Percentiles rank a stretch among this genome's conserved stretches.
phyloP scores from a whole-genome alignment of 305 asterid genomes.

The Caryopteris hybrid region DNA sequence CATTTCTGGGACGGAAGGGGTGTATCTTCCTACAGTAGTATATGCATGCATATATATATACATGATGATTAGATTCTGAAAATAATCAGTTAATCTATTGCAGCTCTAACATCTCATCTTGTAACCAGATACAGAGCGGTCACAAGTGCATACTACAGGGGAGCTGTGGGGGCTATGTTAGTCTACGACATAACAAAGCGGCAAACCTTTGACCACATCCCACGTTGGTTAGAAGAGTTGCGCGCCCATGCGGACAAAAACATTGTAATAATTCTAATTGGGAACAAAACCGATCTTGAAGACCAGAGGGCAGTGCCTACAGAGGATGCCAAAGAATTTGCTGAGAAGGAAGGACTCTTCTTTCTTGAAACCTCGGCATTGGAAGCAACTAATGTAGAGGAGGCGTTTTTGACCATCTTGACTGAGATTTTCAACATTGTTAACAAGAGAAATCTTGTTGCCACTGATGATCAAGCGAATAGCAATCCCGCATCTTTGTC shows the following conservation, averaged over 20 bases:
- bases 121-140: constrained; percentile 75
- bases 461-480: constrained; percentile 47
- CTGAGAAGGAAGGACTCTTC: constrained; percentile 55
- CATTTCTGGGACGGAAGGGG: too few relatives aligned
- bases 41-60: not conserved
- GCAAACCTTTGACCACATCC: constrained; percentile 76
- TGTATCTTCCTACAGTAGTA: too few relatives aligned
- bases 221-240: constrained; percentile 79
- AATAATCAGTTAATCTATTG: not conserved
- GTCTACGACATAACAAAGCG: constrained; percentile 82
- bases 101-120: not conserved
- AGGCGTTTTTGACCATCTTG: constrained; percentile 49
- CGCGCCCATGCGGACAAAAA: constrained; percentile 86
- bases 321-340: constrained; percentile 66
- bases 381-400: constrained; percentile 71
- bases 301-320: constrained; percentile 65
- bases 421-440: constrained; percentile 76
- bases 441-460: constrained; percentile 60
- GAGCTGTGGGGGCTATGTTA: constrained; percentile 85
- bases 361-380: constrained; percentile 66
- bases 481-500: constrained; percentile 55
- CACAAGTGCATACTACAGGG: constrained; percentile 80
- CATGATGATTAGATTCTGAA: not conserved
- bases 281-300: constrained; percentile 75
- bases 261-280: constrained; percentile 64